Conservation (phyloP, 768 basidiomycete species). For the Podaxis carcinomalis region DNA sequence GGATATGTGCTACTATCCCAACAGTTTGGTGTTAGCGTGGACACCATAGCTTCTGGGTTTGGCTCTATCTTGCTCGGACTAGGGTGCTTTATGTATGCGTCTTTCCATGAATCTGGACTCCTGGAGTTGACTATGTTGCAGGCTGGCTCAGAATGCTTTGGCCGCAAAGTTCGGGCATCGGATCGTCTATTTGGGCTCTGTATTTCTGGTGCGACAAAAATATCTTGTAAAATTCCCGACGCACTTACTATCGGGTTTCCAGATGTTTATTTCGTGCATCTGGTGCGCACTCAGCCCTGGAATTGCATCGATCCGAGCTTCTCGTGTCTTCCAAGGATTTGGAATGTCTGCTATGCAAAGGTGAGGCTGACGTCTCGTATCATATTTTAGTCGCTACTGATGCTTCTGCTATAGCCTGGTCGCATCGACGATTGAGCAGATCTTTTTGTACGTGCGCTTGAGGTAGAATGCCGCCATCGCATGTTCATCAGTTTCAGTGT, state of each 20-base stretch:
- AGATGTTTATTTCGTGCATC: conserved; percentile 43
- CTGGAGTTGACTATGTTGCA: conserved; percentile 9
- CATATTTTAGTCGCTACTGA: neutral
- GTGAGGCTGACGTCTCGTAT: conserved; percentile 13
- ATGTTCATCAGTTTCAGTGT: conserved; percentile 21
- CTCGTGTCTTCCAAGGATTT: conserved; percentile 42
- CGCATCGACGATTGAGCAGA: conserved; percentile 39
- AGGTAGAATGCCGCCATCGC: neutral
- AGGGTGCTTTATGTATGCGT: conserved; percentile 35
- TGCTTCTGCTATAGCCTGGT: conserved; percentile 27
- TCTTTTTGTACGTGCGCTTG: conserved; percentile 27
- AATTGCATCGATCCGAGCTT: conserved; percentile 35
- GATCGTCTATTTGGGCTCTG: conserved; percentile 39
- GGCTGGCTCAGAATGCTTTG: conserved; percentile 32
- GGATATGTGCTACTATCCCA: conserved; percentile 36
- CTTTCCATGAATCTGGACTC: neutral
- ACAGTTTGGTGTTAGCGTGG: conserved; percentile 37
- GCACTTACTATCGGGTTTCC: neutral
- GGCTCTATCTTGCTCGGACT: conserved; percentile 37
- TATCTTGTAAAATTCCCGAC: neutral
- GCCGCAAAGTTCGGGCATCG: conserved; percentile 42
- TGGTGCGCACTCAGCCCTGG: conserved; percentile 41
- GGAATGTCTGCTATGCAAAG: conserved; percentile 41
- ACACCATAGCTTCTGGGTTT: conserved; percentile 38
- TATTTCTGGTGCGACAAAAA: conserved; percentile 26